phyloP scores from a whole-genome alignment of 345 rosid genomes.

The Hibiscus tridactylites region DNA sequence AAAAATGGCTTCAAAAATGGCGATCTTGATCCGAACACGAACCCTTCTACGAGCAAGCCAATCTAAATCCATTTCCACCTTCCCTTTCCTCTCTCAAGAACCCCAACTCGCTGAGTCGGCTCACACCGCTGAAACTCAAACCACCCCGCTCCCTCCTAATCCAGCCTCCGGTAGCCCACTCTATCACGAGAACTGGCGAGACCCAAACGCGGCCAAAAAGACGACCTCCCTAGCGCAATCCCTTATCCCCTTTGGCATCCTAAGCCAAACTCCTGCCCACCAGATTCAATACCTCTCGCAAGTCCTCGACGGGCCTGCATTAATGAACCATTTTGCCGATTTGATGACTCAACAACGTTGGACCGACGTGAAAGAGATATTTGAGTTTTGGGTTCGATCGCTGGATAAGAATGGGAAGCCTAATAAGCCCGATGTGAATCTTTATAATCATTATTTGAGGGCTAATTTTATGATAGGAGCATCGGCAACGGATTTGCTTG shows the following conservation, averaged over 20 bases:
- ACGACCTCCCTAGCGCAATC: constrained; percentile 24
- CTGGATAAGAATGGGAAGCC: constrained; percentile 71
- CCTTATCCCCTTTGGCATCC: constrained; percentile 36
- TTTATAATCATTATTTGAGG: constrained; percentile 73
- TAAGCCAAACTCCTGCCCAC: constrained; percentile 20
- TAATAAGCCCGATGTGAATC: constrained; percentile 60
- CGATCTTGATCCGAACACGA: constrained; percentile 36
- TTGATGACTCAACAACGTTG: constrained; percentile 72
- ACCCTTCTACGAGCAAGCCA: constrained; percentile 29
- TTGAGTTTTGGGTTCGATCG: constrained; percentile 74
- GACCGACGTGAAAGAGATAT: constrained; percentile 71
- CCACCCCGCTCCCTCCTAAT: constrained; percentile 67
- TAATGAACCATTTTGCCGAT: constrained; percentile 55
- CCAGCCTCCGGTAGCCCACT: constrained; percentile 81
- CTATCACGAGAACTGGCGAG: constrained; percentile 75
- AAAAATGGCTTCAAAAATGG: constrained; percentile 47
- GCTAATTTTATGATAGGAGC: constrained; percentile 77
- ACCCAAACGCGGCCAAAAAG: constrained; percentile 39
- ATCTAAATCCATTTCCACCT: constrained; percentile 46
- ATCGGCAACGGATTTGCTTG: constrained; percentile 50
- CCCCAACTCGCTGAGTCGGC: constrained; percentile 49
- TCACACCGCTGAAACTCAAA: constrained; percentile 10
- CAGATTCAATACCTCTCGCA: constrained; percentile 40
- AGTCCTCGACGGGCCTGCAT: constrained; percentile 33
- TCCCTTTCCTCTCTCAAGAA: constrained; percentile 57